A percentile compares a stretch with the other conserved stretches of the same genome.
Conservation (phyloP, 164 flowering plant species). For the Chimonanthus salicifolius region DNA sequence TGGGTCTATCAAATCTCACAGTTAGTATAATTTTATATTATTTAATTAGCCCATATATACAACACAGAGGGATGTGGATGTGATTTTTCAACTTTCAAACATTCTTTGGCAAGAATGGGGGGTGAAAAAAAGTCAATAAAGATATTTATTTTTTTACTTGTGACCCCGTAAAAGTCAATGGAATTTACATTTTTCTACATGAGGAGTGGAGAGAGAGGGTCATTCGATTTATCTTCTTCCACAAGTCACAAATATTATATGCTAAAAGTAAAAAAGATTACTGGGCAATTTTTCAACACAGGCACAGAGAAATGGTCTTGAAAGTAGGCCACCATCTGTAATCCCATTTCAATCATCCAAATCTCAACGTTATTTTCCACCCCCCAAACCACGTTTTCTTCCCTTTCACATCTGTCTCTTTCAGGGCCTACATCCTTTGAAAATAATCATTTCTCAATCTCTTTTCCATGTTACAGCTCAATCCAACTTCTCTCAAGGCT, state of each 20-base stretch:
- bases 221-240: neutral
- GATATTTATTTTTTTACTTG: neutral
- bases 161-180: neutral
- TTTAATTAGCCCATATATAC: too few relatives aligned
- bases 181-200: neutral
- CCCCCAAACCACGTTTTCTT: neutral
- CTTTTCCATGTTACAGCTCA: slow-evolving; percentile 7
- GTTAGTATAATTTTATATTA: too few relatives aligned
- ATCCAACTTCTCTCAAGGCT: slow-evolving; percentile 16
- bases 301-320: slow-evolving; percentile 21
- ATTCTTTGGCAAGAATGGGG: neutral
- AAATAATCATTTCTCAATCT: slow-evolving; percentile 1
- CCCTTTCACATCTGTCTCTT: neutral
- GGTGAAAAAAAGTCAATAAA: slow-evolving; percentile 5
- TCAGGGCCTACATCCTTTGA: slow-evolving; percentile 13
- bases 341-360: neutral
- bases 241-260: neutral
- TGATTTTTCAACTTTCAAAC: neutral
- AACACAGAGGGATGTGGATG: too few relatives aligned
- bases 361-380: neutral
- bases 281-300: neutral
- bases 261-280: neutral
- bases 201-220: neutral
- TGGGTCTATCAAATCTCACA: too few relatives aligned
- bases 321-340: slow-evolving; percentile 22